Evolutionary conservation across 345 rosid species (phyloP).

Genomic region (Salix caprea): DNA sequence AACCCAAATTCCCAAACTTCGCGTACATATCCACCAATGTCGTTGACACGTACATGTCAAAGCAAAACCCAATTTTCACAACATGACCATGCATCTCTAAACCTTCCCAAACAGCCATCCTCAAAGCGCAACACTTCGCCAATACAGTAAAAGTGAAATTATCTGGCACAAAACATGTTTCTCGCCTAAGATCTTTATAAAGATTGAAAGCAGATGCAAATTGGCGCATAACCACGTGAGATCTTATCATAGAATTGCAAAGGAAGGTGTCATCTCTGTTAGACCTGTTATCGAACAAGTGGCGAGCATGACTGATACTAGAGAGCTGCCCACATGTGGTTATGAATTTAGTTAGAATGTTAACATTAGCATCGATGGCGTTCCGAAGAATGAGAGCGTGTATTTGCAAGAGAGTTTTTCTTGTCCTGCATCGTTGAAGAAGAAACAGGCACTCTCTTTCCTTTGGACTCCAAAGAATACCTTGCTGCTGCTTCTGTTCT

Average conservation of each 20-base stretch:
- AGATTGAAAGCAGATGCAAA: constrained; percentile 42
- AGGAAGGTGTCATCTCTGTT: constrained; percentile 52
- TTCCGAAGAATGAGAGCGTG: constrained; percentile 65
- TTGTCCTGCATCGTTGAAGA: constrained; percentile 39
- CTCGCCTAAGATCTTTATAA: constrained; percentile 44
- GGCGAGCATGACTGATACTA: constrained; percentile 47
- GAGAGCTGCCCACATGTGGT: constrained; percentile 22
- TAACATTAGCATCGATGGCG: constrained; percentile 50
- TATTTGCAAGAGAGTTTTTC: constrained; percentile 42
- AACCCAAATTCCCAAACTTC: constrained; percentile 42
- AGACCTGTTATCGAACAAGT: constrained; percentile 48
- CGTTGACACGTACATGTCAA: constrained; percentile 59
- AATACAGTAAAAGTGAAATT: constrained; percentile 53
- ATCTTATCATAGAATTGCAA: constrained; percentile 66
- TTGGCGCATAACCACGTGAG: constrained; percentile 39
- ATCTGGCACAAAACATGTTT: constrained; percentile 49
- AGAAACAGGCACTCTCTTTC: constrained; percentile 55
- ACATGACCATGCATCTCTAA: constrained; percentile 49
- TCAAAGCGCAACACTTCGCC: constrained; percentile 46
- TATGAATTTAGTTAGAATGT: constrained; percentile 57
- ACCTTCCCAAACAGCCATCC: constrained; percentile 43
- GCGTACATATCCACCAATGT: constrained; percentile 69
- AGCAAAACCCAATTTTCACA: constrained; percentile 48
- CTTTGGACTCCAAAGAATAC: constrained; percentile 36
- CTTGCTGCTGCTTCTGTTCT: not conserved